These are phyloP conservation scores for Cladorrhinum sp. DNA, from an alignment of 2,329 filamentous ascomycete genomes.

Conservation along the genomic window DNA sequence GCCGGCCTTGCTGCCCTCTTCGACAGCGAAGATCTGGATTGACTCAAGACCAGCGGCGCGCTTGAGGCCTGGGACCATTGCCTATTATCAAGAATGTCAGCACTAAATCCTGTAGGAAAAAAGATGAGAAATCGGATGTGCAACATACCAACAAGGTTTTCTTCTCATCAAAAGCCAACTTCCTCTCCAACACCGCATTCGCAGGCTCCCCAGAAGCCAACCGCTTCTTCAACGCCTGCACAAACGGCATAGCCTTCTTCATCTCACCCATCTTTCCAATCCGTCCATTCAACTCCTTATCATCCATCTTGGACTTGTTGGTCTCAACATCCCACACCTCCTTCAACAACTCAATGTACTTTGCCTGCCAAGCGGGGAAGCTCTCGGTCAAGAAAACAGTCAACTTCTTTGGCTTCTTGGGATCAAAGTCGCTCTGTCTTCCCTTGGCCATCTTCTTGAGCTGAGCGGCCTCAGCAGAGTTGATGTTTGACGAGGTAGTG, in stretches of 20 bases:
- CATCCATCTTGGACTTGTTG: slow-evolving; percentile 61
- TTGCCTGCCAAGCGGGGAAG: slow-evolving; percentile 88
- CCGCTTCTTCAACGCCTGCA: slow-evolving; percentile 81
- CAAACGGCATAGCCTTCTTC: slow-evolving; percentile 98
- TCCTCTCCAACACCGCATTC: slow-evolving; percentile 72
- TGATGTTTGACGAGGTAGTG: slow-evolving; percentile 73
- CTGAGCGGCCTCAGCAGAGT: slow-evolving; percentile 76
- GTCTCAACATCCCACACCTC: slow-evolving; percentile 62
- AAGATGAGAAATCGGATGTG: no score
- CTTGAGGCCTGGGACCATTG: slow-evolving; percentile 78
- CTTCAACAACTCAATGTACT: slow-evolving; percentile 78
- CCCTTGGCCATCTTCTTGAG: slow-evolving; percentile 91
- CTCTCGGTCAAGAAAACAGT: slow-evolving; percentile 77
- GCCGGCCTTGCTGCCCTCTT: slow-evolving; percentile 67
- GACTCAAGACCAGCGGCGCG: slow-evolving; percentile 66
- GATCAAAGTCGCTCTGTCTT: slow-evolving; percentile 80
- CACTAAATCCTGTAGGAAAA: neutral
- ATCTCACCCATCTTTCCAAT: slow-evolving; percentile 82
- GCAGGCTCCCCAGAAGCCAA: slow-evolving; percentile 68
- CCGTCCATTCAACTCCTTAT: slow-evolving; percentile 74
- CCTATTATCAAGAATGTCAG: slow-evolving; percentile 33
- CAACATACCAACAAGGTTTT: slow-evolving; percentile 53
- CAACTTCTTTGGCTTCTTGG: slow-evolving; percentile 87
- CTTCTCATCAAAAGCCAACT: slow-evolving; percentile 83
- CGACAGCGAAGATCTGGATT: slow-evolving; percentile 69